Evolutionary conservation across 441 rosid genomes (phyloP).

Genomic region (Adansonia gregorii): DNA sequence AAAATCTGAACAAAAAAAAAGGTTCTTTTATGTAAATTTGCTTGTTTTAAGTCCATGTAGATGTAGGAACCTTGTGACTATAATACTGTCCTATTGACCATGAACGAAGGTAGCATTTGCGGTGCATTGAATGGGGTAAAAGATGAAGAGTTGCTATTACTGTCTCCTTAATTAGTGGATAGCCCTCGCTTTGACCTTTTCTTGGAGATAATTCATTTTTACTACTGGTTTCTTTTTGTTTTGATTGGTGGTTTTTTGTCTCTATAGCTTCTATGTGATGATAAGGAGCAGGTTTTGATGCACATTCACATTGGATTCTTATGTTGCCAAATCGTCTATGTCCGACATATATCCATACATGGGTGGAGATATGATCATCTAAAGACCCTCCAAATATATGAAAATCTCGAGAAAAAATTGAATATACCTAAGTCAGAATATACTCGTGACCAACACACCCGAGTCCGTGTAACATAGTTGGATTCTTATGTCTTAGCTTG

Average conservation of each 20-base stretch:
- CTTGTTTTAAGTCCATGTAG: conserved; percentile 7
- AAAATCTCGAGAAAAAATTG: too few species aligned
- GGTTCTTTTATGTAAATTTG: conserved; percentile 34
- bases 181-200: not conserved
- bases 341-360: too few species aligned
- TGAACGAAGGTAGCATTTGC: conserved; percentile 24
- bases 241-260: conserved; percentile 31
- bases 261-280: conserved; percentile 40
- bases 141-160: conserved; percentile 12
- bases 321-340: not conserved
- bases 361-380: too few species aligned
- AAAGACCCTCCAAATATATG: too few species aligned
- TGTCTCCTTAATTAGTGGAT: conserved; percentile 27
- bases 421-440: too few species aligned
- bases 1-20: not conserved
- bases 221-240: too few species aligned
- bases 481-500: conserved; percentile 45
- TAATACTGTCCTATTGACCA: conserved; percentile 40
- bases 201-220: too few species aligned
- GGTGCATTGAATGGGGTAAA: conserved; percentile 28
- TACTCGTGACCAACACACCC: too few species aligned
- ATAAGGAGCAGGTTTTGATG: conserved; percentile 38
- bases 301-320: conserved; percentile 61
- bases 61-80: conserved; percentile 40
- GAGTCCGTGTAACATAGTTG: conserved; percentile 29